phyloP scores from a whole-genome alignment of 1,284 basidiomycete genomes.

The Schizophyllum amplum region DNA sequence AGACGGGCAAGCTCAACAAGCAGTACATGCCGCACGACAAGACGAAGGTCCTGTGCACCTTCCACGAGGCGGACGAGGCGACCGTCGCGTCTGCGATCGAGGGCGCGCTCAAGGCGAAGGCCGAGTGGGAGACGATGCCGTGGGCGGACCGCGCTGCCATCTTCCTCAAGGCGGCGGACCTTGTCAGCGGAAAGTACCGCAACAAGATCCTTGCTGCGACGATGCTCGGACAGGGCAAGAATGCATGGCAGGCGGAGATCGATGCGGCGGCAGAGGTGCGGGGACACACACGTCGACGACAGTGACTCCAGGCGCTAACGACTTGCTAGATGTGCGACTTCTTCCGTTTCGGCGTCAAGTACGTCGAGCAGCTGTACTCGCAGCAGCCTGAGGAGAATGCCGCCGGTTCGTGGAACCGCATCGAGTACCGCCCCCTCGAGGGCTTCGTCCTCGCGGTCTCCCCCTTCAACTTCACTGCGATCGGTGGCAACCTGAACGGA shows the following conservation, averaged over 20 bases:
- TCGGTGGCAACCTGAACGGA: constrained; percentile 86
- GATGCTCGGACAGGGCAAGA: constrained; percentile 98
- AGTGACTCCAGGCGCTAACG: too few relatives aligned
- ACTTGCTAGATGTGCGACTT: constrained; percentile 81
- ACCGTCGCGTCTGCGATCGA: constrained; percentile 80
- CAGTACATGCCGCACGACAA: constrained; percentile 85
- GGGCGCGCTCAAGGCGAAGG: constrained; percentile 82
- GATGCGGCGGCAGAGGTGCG: constrained; percentile 94
- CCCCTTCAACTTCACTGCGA: constrained; percentile 98
- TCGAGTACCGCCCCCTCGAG: constrained; percentile 94
- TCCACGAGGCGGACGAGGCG: constrained; percentile 82
- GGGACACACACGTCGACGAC: constrained; percentile 6
- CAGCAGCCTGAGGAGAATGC: constrained; percentile 88
- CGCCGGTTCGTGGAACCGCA: constrained; percentile 90
- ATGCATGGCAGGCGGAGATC: constrained; percentile 99
- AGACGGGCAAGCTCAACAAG: constrained; percentile 73
- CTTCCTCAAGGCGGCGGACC: constrained; percentile 95
- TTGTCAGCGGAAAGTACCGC: constrained; percentile 90
- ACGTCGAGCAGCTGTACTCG: constrained; percentile 89
- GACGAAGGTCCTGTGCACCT: constrained; percentile 72
- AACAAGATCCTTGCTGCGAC: constrained; percentile 95
- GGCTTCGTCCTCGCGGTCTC: constrained; percentile 97
- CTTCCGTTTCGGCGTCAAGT: constrained; percentile 95
- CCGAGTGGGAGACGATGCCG: constrained; percentile 87
- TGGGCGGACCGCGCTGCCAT: constrained; percentile 97